phyloP scores from a whole-genome alignment of 352 stramenopile species.

The Phytophthora cactorum region DNA sequence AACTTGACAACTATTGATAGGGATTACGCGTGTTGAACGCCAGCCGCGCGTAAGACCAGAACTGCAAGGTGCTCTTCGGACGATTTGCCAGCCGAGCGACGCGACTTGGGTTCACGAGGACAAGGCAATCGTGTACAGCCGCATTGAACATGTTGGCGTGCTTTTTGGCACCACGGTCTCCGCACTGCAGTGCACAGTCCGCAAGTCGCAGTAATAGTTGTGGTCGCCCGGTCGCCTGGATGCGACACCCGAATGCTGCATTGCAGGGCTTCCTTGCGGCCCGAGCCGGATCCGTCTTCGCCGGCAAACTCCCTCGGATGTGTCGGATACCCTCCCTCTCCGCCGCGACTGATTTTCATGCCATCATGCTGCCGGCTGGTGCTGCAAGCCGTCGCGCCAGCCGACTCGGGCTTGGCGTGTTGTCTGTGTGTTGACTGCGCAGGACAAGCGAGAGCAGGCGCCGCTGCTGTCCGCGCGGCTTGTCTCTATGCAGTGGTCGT shows the following conservation, averaged over 20 bases:
- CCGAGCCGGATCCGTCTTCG: conserved; percentile 11
- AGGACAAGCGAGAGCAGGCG: conserved; percentile 1
- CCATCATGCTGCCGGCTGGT: conserved; percentile 33
- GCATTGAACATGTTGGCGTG: background rate
- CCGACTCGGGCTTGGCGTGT: conserved; percentile 21
- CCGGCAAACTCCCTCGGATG: conserved; percentile 44
- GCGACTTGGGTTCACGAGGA: conserved; percentile 26
- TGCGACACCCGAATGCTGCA: conserved; percentile 16
- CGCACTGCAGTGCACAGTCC: background rate
- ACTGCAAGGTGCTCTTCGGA: conserved; percentile 30
- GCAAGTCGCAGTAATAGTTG: background rate
- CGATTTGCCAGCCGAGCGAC: conserved; percentile 26
- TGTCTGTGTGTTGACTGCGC: conserved; percentile 29
- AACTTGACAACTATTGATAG: conserved; percentile 20
- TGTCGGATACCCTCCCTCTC: conserved; percentile 26
- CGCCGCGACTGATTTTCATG: conserved; percentile 28
- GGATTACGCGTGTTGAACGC: conserved; percentile 32
- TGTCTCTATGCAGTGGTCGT: conserved; percentile 26
- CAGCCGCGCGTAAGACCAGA: conserved; percentile 15
- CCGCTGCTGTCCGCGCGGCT: conserved; percentile 23
- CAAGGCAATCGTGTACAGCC: background rate
- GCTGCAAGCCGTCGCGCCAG: conserved; percentile 12
- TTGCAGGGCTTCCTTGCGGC: conserved; percentile 14
- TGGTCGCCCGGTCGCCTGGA: conserved; percentile 1
- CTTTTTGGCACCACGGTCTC: conserved; percentile 10